phyloP scores from a whole-genome alignment of 2,329 filamentous ascomycete genomes.

The Proliferodiscus dingleyae region DNA sequence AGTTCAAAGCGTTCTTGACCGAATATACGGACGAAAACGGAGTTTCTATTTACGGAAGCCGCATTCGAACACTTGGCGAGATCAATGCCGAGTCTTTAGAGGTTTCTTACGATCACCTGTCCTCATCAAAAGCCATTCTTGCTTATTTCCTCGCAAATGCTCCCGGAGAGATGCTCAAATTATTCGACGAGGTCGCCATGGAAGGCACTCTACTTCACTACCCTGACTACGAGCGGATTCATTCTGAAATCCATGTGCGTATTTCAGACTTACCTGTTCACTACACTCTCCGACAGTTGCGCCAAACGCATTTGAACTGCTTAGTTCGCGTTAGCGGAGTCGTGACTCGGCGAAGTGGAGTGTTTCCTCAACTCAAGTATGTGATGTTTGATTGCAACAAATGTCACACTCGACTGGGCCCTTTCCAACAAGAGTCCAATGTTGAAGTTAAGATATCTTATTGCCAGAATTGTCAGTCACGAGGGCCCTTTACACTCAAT shows the following conservation, averaged over 20 bases:
- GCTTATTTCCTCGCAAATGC: slow-evolving; percentile 96
- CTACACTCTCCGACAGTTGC: slow-evolving; percentile 90
- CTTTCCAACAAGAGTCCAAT: slow-evolving; percentile 96
- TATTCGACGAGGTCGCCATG: slow-evolving; percentile 96
- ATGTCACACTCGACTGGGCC: slow-evolving; percentile 85
- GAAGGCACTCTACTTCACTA: slow-evolving; percentile 95
- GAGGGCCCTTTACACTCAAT: slow-evolving; percentile 91
- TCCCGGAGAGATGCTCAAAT: slow-evolving; percentile 87
- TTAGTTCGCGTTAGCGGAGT: slow-evolving; percentile 91
- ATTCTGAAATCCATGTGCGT: slow-evolving; percentile 94
- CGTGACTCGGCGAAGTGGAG: slow-evolving; percentile 87
- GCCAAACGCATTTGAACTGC: slow-evolving; percentile 93
- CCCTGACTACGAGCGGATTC: slow-evolving; percentile 95
- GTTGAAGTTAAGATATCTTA: slow-evolving; percentile 94
- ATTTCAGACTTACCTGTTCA: slow-evolving; percentile 92
- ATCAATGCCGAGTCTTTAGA: slow-evolving; percentile 95
- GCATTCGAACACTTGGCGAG: slow-evolving; percentile 92
- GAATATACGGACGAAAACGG: slow-evolving; percentile 90
- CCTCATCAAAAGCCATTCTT: slow-evolving; percentile 84
- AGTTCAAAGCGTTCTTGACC: slow-evolving; percentile 96
- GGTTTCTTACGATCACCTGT: slow-evolving; percentile 90
- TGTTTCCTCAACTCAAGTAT: slow-evolving; percentile 97
- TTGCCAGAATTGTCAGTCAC: slow-evolving; percentile 93
- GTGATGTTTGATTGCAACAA: slow-evolving; percentile 97
- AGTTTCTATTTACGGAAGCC: slow-evolving; percentile 88